Conservation (phyloP, 495 filamentous ascomycete species). For the Chaetomidium leptoderma region DNA sequence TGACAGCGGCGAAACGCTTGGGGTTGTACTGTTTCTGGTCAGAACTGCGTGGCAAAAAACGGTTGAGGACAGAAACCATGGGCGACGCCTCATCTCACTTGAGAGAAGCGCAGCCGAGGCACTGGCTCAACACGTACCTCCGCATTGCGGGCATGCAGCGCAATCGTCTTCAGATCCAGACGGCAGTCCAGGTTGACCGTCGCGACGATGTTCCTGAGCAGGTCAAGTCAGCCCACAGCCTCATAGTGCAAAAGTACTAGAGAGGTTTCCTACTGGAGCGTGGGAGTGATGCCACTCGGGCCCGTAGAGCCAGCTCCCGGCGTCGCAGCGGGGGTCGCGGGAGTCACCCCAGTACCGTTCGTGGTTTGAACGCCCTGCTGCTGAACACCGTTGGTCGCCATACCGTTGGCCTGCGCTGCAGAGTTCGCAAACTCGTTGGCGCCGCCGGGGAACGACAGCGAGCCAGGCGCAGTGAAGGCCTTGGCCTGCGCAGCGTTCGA, state of each 20-base stretch:
- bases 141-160: constrained; percentile 94
- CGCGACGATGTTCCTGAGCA: constrained; percentile 94
- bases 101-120: constrained; percentile 17
- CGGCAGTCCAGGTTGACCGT: constrained; percentile 99
- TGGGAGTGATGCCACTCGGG: constrained; percentile 85
- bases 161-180: constrained; percentile 98
- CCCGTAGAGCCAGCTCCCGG: constrained; percentile 73
- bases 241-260: constrained; percentile 22
- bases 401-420: constrained; percentile 49
- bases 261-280: constrained; percentile 82
- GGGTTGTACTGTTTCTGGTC: constrained; percentile 36
- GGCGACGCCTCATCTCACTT: constrained; percentile 5
- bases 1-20: constrained; percentile 98
- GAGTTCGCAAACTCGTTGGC: constrained; percentile 71
- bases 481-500: constrained; percentile 83
- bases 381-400: constrained; percentile 49
- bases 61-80: constrained; percentile 38
- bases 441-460: constrained; percentile 84
- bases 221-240: constrained; percentile 59
- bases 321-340: constrained; percentile 92
- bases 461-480: constrained; percentile 83
- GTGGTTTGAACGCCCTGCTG: constrained; percentile 54
- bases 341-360: constrained; percentile 81
- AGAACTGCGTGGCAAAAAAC: constrained; percentile 38
- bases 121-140: constrained; percentile 47